Evolutionary conservation across 306 rosid genomes (phyloP).

Genomic region (Vicia villosa): DNA sequence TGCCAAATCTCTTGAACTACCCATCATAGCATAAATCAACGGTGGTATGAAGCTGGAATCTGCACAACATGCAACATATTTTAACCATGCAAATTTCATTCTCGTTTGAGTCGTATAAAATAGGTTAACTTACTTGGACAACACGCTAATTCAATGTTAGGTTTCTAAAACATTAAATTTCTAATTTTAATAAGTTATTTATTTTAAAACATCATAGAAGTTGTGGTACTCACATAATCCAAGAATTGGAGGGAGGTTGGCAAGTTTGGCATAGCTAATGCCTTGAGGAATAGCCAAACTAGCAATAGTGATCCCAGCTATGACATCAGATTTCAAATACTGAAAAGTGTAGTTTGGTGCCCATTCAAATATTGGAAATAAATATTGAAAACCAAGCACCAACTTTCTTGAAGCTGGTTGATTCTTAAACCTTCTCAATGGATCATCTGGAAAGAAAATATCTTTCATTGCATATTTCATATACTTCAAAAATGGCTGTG

Average conservation of each 20-base stretch:
- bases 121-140: too few species aligned
- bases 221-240: conserved; percentile 69
- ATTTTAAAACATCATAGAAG: too few species aligned
- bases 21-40: conserved; percentile 56
- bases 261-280: conserved; percentile 92
- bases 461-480: conserved; percentile 61
- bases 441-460: conserved; percentile 91
- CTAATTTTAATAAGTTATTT: too few species aligned
- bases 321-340: conserved; percentile 70
- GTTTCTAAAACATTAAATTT: too few species aligned
- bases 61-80: not conserved
- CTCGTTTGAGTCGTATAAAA: too few species aligned
- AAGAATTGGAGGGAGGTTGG: conserved; percentile 90
- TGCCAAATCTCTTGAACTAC: conserved; percentile 55
- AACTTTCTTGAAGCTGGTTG: conserved; percentile 47
- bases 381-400: conserved; percentile 61
- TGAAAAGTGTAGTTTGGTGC: conserved; percentile 59
- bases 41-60: conserved; percentile 61
- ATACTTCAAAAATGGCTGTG: conserved; percentile 65
- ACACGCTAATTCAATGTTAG: too few species aligned
- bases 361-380: conserved; percentile 83
- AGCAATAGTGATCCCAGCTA: conserved; percentile 93
- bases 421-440: conserved; percentile 73
- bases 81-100: not conserved
- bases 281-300: conserved; percentile 98